Conservation (phyloP, 192 early-diverging fungal genomes). For the Podila horticola region DNA sequence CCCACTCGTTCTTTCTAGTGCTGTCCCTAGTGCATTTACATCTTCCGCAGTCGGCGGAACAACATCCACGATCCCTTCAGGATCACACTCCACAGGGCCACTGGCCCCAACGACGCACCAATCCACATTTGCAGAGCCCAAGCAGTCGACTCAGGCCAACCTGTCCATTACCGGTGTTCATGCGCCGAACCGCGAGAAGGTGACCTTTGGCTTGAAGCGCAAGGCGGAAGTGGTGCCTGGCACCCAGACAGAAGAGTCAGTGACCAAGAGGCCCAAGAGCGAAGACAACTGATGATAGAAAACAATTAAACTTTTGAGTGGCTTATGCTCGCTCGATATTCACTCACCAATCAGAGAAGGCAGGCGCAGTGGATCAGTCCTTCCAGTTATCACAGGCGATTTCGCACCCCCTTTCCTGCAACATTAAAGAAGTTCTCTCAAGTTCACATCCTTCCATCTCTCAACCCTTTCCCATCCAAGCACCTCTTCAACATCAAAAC, state of each 20-base stretch:
- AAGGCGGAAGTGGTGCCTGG: slow-evolving; percentile 49
- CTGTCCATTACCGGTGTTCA: slow-evolving; percentile 54
- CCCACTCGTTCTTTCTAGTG: slow-evolving; percentile 20
- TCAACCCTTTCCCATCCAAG: not conserved
- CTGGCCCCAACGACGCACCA: slow-evolving; percentile 3
- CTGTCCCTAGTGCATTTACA: slow-evolving; percentile 48
- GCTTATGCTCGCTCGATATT: not conserved
- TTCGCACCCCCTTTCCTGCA: not conserved
- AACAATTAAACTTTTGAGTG: not conserved
- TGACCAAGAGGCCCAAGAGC: slow-evolving; percentile 17
- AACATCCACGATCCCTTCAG: slow-evolving; percentile 16
- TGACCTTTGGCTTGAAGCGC: slow-evolving; percentile 56
- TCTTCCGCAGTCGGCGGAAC: slow-evolving; percentile 20
- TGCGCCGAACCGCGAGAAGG: slow-evolving; percentile 59
- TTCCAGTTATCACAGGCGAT: not conserved
- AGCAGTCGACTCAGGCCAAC: slow-evolving; percentile 31
- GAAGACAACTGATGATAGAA: not conserved
- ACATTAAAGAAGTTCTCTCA: not conserved
- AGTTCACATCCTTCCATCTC: not conserved
- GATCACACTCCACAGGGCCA: slow-evolving; percentile 12
- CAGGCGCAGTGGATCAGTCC: not conserved
- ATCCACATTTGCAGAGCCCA: slow-evolving; percentile 33
- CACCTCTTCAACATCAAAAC: not conserved
- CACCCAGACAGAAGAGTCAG: slow-evolving; percentile 30
- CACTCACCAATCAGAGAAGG: not conserved